phyloP scores from a whole-genome alignment of 2,329 filamentous ascomycete genomes.

The Fusarium sp. region DNA sequence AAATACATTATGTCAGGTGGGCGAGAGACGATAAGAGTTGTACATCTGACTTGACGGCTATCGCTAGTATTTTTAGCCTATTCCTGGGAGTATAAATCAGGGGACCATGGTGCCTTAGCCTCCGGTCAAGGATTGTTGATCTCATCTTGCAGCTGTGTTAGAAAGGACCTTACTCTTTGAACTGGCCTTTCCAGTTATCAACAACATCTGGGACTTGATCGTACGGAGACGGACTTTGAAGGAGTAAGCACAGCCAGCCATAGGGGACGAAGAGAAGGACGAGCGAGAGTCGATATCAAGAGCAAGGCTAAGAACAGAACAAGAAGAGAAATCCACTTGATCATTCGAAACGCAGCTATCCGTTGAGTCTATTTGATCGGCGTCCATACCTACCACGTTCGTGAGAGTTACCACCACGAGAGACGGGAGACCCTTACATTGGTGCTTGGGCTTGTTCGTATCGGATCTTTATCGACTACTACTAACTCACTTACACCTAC shows the following conservation, averaged over 20 bases:
- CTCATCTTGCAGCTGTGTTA: conserved; percentile 42
- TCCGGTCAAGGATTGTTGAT: conserved; percentile 25
- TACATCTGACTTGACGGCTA: conserved; percentile 40
- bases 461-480: conserved; percentile 16
- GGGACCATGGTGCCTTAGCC: conserved; percentile 28
- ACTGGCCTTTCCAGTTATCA: conserved; percentile 13
- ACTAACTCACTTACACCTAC: background rate
- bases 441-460: conserved; percentile 26
- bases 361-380: conserved; percentile 22
- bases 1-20: conserved; percentile 34
- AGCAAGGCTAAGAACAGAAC: conserved; percentile 36
- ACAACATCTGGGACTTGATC: conserved; percentile 4
- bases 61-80: conserved; percentile 42
- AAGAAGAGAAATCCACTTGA: conserved; percentile 28
- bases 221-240: conserved; percentile 12
- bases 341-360: conserved; percentile 25
- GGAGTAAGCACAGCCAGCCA: conserved; percentile 38
- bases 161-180: conserved; percentile 21
- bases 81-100: conserved; percentile 42
- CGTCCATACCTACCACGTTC: conserved; percentile 23
- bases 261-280: conserved; percentile 26
- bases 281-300: conserved; percentile 13
- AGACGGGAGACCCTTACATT: conserved; percentile 33
- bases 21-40: conserved; percentile 38
- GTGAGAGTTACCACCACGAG: conserved; percentile 22